A percentile compares a stretch with the other conserved stretches of the same genome.
These are phyloP conservation scores for Vaccinium darrowii DNA, from an alignment of 148 eudicot genomes.

Conservation along the genomic window DNA sequence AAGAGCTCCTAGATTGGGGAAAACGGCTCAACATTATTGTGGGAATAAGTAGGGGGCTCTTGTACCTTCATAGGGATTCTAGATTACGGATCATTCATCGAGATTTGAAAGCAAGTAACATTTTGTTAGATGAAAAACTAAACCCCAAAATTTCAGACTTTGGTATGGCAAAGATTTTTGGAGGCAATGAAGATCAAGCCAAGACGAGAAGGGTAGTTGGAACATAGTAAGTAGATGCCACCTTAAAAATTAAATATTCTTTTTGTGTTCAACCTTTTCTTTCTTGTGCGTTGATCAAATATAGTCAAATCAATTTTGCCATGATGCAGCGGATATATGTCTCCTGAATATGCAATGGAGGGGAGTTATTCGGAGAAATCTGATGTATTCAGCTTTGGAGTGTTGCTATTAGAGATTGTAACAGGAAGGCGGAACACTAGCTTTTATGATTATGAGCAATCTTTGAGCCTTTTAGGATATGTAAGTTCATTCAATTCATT, in stretches of 20 bases:
- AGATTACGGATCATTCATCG: slow-evolving; percentile 47
- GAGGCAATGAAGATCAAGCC: slow-evolving; percentile 49
- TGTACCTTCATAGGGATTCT: slow-evolving; percentile 64
- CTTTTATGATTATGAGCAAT: slow-evolving; percentile 25
- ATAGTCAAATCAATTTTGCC: background rate
- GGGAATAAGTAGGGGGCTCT: slow-evolving; percentile 32
- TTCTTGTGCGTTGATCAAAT: background rate
- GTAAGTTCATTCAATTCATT: slow-evolving; percentile 18
- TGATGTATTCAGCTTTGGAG: slow-evolving; percentile 41
- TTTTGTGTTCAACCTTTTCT: background rate
- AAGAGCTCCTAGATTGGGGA: slow-evolving; percentile 37
- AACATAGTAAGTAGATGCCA: slow-evolving; percentile 48
- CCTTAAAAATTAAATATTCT: background rate
- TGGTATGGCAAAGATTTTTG: slow-evolving; percentile 62
- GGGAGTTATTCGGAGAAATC: slow-evolving; percentile 23
- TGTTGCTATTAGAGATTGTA: slow-evolving; percentile 40
- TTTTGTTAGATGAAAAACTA: slow-evolving; percentile 44
- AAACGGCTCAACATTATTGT: too few species aligned
- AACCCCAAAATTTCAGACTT: slow-evolving; percentile 55
- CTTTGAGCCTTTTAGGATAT: slow-evolving; percentile 22
- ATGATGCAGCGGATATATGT: slow-evolving; percentile 32
- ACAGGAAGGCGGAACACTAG: slow-evolving; percentile 33
- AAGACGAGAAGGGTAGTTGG: slow-evolving; percentile 60
- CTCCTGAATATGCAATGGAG: too few species aligned
- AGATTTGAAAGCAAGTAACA: slow-evolving; percentile 52